Evolutionary conservation across 306 rosid genomes (phyloP).

Genomic region (Dicorynia guianensis): DNA sequence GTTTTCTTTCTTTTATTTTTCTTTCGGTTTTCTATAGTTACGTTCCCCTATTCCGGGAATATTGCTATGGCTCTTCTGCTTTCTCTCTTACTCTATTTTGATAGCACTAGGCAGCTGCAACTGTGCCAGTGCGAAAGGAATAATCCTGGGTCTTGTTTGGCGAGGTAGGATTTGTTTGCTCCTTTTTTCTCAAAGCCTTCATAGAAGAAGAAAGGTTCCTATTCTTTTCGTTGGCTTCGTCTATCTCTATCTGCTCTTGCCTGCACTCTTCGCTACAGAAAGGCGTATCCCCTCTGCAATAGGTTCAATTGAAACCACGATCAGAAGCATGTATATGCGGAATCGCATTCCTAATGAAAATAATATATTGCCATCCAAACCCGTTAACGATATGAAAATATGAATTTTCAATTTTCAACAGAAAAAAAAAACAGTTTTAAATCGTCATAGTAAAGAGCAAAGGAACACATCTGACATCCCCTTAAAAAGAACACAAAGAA

Average conservation of each 20-base stretch:
- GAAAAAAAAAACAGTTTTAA: background rate
- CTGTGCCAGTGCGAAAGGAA: slow-evolving; percentile 63
- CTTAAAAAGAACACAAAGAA: too few relatives aligned
- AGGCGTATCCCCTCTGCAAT: slow-evolving; percentile 90
- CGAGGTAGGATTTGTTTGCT: slow-evolving; percentile 64
- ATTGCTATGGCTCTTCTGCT: background rate
- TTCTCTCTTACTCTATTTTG: background rate
- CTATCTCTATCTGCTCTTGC: slow-evolving; percentile 73
- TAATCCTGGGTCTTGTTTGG: slow-evolving; percentile 61
- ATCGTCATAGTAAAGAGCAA: background rate
- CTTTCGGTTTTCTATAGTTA: background rate
- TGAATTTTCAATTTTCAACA: background rate
- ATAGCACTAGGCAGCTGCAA: slow-evolving; percentile 68
- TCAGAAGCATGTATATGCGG: background rate
- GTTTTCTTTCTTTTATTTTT: background rate
- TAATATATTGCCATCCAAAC: background rate
- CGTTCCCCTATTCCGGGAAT: slow-evolving; percentile 4
- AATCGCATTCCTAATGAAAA: background rate
- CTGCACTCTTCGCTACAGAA: slow-evolving; percentile 96
- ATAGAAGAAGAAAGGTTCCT: slow-evolving; percentile 63
- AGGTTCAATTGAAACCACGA: background rate
- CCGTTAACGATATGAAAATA: background rate
- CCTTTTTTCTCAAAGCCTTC: slow-evolving; percentile 74
- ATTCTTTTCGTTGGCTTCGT: slow-evolving; percentile 81
- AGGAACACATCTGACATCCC: background rate